Conservation (phyloP, 352 stramenopile genomes). For the Lagenidium giganteum region DNA sequence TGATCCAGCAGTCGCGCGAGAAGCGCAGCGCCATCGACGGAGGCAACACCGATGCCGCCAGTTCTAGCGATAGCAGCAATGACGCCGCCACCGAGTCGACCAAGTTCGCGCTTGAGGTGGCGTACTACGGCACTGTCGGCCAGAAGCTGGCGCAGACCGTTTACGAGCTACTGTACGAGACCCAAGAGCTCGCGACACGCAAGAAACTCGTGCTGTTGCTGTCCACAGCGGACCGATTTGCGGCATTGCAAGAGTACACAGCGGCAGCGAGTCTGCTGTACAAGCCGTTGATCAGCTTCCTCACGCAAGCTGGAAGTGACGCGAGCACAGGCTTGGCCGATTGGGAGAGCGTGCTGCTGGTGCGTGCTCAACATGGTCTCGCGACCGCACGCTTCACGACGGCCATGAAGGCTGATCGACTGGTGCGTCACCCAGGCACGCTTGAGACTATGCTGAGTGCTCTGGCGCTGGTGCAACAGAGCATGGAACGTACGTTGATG, state of each 20-base stretch:
- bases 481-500: conserved; percentile 33
- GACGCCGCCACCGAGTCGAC: conserved; percentile 5
- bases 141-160: conserved; percentile 37
- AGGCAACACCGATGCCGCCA: conserved; percentile 8
- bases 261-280: conserved; percentile 54
- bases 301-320: neutral
- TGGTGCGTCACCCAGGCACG: conserved; percentile 37
- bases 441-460: conserved; percentile 40
- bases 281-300: conserved; percentile 20
- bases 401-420: conserved; percentile 25
- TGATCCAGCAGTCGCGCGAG: conserved; percentile 34
- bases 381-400: conserved; percentile 37
- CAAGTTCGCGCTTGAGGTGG: conserved; percentile 16
- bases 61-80: too few species aligned
- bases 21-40: conserved; percentile 13
- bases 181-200: conserved; percentile 20
- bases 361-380: conserved; percentile 36
- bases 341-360: conserved; percentile 13
- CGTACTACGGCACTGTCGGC: conserved; percentile 31
- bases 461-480: conserved; percentile 27
- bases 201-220: conserved; percentile 45
- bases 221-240: conserved; percentile 44
- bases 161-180: conserved; percentile 23
- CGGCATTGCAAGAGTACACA: conserved; percentile 30
- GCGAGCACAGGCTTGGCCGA: neutral